Conservation (phyloP, 2,329 filamentous ascomycete species). For the Aspergillus hortae region DNA sequence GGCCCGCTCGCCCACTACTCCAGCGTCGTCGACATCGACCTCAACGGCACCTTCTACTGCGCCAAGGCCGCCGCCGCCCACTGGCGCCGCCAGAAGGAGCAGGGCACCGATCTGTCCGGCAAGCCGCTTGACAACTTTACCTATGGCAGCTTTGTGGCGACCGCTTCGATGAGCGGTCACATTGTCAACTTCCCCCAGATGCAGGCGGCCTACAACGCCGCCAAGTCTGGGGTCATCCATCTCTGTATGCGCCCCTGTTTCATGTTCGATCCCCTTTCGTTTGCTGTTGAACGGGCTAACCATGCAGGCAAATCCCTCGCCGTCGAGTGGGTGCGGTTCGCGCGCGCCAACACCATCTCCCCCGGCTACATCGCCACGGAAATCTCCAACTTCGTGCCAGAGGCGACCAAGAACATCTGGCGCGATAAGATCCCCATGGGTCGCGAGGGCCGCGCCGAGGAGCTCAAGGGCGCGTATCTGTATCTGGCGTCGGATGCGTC, state of each 20-base stretch:
- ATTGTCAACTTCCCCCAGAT: slow-evolving; percentile 74
- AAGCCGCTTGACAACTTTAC: slow-evolving; percentile 58
- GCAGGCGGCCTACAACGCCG: slow-evolving; percentile 70
- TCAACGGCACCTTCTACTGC: slow-evolving; percentile 76
- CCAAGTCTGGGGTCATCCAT: slow-evolving; percentile 61
- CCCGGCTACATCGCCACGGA: slow-evolving; percentile 75
- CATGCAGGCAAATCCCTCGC: slow-evolving; percentile 63
- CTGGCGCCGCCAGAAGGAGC: slow-evolving; percentile 67
- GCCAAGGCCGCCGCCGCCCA: slow-evolving; percentile 66
- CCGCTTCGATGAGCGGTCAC: slow-evolving; percentile 73
- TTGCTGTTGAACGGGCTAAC: neutral
- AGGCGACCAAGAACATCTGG: slow-evolving; percentile 69
- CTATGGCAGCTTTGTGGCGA: slow-evolving; percentile 71
- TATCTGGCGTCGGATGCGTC: slow-evolving; percentile 78
- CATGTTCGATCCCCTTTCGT: too few species aligned
- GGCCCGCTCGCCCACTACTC: slow-evolving; percentile 62
- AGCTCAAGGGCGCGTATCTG: slow-evolving; percentile 79
- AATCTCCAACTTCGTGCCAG: slow-evolving; percentile 62
- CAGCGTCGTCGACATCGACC: slow-evolving; percentile 66
- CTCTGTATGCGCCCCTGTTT: slow-evolving; percentile 33
- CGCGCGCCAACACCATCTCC: slow-evolving; percentile 67
- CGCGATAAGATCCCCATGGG: slow-evolving; percentile 77
- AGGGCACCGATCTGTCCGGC: slow-evolving; percentile 62
- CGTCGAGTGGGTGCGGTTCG: slow-evolving; percentile 74
- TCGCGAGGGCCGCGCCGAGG: slow-evolving; percentile 66